Conservation (phyloP, 257 asterid species). For the Solanum tacnaense region DNA sequence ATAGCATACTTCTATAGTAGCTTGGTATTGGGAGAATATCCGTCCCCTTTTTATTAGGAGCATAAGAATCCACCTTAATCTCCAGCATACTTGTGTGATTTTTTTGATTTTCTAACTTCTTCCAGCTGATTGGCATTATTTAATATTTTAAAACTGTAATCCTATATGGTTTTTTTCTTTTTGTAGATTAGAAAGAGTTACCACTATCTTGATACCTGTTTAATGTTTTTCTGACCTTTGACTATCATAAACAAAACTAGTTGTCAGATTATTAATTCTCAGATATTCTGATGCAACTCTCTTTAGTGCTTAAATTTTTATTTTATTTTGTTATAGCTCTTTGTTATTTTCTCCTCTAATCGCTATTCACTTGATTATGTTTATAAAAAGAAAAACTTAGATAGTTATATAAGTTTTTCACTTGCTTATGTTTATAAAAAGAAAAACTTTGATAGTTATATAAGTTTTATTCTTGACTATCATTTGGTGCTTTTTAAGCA, state of each 20-base stretch:
- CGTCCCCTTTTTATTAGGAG: background rate
- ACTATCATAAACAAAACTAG: background rate
- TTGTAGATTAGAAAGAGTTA: background rate
- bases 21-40: background rate
- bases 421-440: background rate
- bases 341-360: background rate
- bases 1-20: background rate
- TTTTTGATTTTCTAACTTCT: background rate
- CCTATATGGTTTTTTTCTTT: background rate
- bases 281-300: background rate
- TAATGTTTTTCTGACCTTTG: background rate
- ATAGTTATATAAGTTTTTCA: too few species aligned
- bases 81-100: background rate
- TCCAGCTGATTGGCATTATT: background rate
- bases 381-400: too few species aligned
- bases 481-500: background rate
- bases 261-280: background rate
- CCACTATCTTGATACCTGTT: background rate
- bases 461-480: background rate
- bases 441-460: background rate
- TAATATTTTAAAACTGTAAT: background rate
- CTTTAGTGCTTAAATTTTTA: background rate
- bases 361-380: background rate
- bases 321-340: background rate
- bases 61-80: background rate